Percentiles rank a stretch among this genome's conserved stretches.
phyloP scores from a whole-genome alignment of 805 yeast genomes.

The Candida manassasensis region DNA sequence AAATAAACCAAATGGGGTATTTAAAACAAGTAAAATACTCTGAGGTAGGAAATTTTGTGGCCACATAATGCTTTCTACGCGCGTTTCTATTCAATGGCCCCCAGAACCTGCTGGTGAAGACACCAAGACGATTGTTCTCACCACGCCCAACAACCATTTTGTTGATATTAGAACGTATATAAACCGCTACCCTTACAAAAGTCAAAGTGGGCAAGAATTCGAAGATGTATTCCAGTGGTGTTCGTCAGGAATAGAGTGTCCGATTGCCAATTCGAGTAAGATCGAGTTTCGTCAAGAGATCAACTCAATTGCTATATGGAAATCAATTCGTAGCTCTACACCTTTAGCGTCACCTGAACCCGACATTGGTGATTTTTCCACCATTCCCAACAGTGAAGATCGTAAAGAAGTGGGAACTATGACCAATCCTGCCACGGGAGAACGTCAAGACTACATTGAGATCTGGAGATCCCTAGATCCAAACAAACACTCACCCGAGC shows the following conservation, averaged over 20 bases:
- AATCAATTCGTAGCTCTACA: constrained; percentile 23
- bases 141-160: constrained; percentile 40
- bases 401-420: constrained; percentile 49
- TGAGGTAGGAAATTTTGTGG: no score
- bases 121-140: constrained; percentile 46
- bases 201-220: constrained; percentile 11
- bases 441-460: constrained; percentile 44
- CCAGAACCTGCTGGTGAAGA: constrained; percentile 37
- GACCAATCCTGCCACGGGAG: constrained; percentile 42
- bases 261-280: constrained; percentile 28
- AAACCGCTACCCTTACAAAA: constrained; percentile 12
- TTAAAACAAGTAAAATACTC: no score
- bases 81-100: constrained; percentile 52
- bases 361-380: constrained; percentile 45
- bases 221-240: constrained; percentile 50
- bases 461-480: constrained; percentile 52
- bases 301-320: constrained; percentile 35
- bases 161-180: constrained; percentile 41
- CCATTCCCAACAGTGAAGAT: constrained; percentile 31
- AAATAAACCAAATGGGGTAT: no score
- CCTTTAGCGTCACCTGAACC: constrained; percentile 27
- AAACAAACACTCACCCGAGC: constrained; percentile 20
- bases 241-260: constrained; percentile 47
- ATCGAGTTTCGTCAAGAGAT: constrained; percentile 40
- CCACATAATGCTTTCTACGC: constrained; percentile 40